Percentiles rank a stretch among this genome's conserved stretches.
These are phyloP conservation scores for Flaveria floridana DNA, from an alignment of 140 eudicot species.

Conservation along the genomic window DNA sequence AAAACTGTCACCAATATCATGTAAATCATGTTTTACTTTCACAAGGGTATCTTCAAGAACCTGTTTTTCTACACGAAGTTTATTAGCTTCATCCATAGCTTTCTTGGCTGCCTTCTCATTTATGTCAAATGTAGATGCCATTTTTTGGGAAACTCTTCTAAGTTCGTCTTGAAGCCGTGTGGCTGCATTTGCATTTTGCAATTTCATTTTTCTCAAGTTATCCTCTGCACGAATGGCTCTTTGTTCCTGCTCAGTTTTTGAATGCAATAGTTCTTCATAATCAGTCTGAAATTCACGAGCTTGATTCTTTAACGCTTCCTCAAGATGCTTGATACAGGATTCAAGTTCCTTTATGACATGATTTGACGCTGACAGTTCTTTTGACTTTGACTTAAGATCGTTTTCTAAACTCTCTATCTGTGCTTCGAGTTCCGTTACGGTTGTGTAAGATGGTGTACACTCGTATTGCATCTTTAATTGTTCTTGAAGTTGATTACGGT, in stretches of 20 bases:
- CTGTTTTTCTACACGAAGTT: slow-evolving; percentile 53
- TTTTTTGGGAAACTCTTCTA: slow-evolving; percentile 62
- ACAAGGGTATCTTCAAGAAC: slow-evolving; percentile 55
- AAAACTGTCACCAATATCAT: slow-evolving; percentile 35
- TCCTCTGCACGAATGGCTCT: slow-evolving; percentile 82
- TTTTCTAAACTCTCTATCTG: slow-evolving; percentile 47
- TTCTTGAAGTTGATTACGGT: slow-evolving; percentile 72
- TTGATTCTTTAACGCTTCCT: slow-evolving; percentile 74
- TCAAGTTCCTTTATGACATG: slow-evolving; percentile 50
- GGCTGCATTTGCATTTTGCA: slow-evolving; percentile 75
- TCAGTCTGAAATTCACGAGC: slow-evolving; percentile 68
- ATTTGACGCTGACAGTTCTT: slow-evolving; percentile 49
- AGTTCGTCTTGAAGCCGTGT: slow-evolving; percentile 84
- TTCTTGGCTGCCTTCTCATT: slow-evolving; percentile 69
- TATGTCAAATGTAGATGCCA: slow-evolving; percentile 65
- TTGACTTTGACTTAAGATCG: slow-evolving; percentile 45
- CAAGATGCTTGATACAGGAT: slow-evolving; percentile 50
- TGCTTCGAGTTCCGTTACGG: slow-evolving; percentile 52
- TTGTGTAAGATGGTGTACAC: slow-evolving; percentile 54
- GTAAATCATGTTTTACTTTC: slow-evolving; percentile 48
- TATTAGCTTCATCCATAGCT: slow-evolving; percentile 64
- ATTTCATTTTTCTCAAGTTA: slow-evolving; percentile 52
- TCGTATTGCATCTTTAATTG: slow-evolving; percentile 83
- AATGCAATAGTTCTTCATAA: slow-evolving; percentile 52
- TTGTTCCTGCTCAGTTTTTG: slow-evolving; percentile 79